A percentile compares a stretch with the other conserved stretches of the same genome.
Evolutionary conservation across 495 filamentous ascomycete species (phyloP).

Genomic region (Staphylotrichum longicolle): DNA sequence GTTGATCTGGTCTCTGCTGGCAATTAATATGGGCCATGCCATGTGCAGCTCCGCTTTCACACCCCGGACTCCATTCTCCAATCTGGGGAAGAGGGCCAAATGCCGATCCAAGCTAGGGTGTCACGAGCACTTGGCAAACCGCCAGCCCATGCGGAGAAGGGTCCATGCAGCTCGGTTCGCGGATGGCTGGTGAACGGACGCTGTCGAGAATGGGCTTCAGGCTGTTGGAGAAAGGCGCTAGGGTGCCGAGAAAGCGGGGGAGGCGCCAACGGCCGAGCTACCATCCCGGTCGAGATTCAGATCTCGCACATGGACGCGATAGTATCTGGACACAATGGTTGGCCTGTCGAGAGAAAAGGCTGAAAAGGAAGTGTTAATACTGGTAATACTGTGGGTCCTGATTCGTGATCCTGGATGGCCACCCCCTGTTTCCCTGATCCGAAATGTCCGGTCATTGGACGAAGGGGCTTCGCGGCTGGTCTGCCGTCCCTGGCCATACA

Average conservation of each 20-base stretch:
- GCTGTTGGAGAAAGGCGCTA: constrained; percentile 1
- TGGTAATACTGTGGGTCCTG: no score
- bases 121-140: constrained; percentile 9
- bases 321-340: background rate
- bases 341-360: constrained; percentile 5
- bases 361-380: background rate
- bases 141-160: constrained; percentile 12
- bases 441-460: constrained; percentile 7
- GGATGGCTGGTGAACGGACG: no score
- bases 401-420: no score
- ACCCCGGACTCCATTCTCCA: constrained; percentile 10
- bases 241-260: constrained; percentile 10
- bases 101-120: constrained; percentile 14
- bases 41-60: background rate
- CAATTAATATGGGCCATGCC: constrained; percentile 4
- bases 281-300: background rate
- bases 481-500: no score
- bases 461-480: background rate
- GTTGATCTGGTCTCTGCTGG: constrained; percentile 1
- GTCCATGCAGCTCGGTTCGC: background rate
- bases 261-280: constrained; percentile 6
- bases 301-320: background rate
- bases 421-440: background rate
- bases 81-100: constrained; percentile 12
- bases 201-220: background rate